phyloP scores from a whole-genome alignment of 345 rosid species.

The Raphanus sativus region DNA sequence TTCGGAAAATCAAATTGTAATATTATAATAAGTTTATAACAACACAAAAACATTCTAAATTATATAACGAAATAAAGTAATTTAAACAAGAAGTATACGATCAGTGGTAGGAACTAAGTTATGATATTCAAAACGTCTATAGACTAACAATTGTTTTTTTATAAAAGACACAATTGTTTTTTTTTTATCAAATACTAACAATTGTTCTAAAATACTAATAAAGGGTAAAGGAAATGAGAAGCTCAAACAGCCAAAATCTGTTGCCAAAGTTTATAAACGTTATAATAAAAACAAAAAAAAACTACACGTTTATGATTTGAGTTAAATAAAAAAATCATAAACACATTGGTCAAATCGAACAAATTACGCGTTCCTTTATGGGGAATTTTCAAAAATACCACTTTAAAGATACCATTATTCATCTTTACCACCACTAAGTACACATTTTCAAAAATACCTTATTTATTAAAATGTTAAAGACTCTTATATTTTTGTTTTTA shows the following conservation, averaged over 20 bases:
- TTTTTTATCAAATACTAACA: background rate
- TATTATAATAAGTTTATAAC: background rate
- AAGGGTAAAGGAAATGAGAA: background rate
- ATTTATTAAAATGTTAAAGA: no score
- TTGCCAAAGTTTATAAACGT: constrained; percentile 29
- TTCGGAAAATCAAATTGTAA: background rate
- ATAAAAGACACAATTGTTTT: no score
- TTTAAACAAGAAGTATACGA: background rate
- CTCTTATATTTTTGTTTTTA: no score
- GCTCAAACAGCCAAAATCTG: constrained; percentile 28
- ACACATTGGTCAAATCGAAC: constrained; percentile 29
- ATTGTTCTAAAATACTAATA: background rate
- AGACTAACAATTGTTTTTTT: background rate
- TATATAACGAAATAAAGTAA: background rate
- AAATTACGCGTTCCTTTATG: constrained; percentile 16
- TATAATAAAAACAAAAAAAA: constrained; percentile 20
- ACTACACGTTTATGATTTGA: constrained; percentile 29
- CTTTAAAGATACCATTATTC: no score
- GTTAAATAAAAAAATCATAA: background rate
- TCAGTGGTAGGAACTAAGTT: background rate
- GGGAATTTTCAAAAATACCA: no score
- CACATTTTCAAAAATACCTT: no score
- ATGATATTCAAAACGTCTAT: constrained; percentile 1
- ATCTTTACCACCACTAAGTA: no score
- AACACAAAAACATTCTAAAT: background rate